phyloP scores from a whole-genome alignment of 257 asterid species.

The Nicotiana paniculata region DNA sequence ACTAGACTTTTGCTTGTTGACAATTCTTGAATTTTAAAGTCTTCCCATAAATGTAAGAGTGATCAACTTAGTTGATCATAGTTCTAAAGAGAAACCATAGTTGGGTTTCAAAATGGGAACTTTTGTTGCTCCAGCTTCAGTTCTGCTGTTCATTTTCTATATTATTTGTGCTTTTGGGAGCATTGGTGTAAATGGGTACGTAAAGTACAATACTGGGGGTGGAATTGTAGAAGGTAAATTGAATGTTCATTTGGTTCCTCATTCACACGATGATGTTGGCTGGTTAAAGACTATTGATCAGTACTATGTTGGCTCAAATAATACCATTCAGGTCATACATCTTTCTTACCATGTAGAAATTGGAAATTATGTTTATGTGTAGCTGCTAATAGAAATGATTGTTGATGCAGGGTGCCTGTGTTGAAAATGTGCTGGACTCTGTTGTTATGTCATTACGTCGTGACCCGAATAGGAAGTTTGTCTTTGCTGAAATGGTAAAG shows the following conservation, averaged over 20 bases:
- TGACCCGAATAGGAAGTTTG: slow-evolving; percentile 69
- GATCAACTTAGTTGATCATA: not conserved
- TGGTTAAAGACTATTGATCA: slow-evolving; percentile 93
- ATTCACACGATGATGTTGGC: slow-evolving; percentile 89
- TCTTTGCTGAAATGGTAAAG: slow-evolving; percentile 79
- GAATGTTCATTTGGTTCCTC: slow-evolving; percentile 92
- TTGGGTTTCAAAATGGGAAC: slow-evolving; percentile 26
- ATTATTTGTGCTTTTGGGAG: slow-evolving; percentile 23
- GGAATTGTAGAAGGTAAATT: slow-evolving; percentile 59
- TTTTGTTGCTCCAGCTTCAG: slow-evolving; percentile 12
- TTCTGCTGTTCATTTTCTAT: slow-evolving; percentile 24
- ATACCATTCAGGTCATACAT: slow-evolving; percentile 58
- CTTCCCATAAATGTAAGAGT: not conserved
- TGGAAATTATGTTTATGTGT: not conserved
- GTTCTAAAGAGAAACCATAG: not conserved
- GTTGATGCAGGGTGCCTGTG: slow-evolving; percentile 71
- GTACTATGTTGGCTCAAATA: slow-evolving; percentile 87
- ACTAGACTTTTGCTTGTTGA: not conserved
- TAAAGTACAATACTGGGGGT: slow-evolving; percentile 48
- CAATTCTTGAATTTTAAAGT: not conserved
- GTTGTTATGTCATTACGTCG: slow-evolving; percentile 56
- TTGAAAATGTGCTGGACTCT: slow-evolving; percentile 72
- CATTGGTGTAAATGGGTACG: slow-evolving; percentile 32
- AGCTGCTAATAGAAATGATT: slow-evolving; percentile 10
- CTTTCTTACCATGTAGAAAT: not conserved